These are phyloP conservation scores for Xerocomellus amylosporus DNA, from an alignment of 768 basidiomycete genomes.

Conservation along the genomic window DNA sequence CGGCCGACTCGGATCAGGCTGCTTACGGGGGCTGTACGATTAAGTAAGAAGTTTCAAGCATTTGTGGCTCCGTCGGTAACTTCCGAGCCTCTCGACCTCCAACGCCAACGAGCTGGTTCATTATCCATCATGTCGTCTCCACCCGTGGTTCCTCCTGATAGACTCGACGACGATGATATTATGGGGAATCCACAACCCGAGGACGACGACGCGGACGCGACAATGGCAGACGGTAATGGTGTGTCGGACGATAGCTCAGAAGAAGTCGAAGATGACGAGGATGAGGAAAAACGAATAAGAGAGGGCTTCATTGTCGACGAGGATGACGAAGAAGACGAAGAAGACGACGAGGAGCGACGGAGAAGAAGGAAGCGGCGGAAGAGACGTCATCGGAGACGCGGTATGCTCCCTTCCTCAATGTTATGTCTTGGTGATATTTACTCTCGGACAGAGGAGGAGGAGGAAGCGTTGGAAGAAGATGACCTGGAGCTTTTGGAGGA, in stretches of 20 bases:
- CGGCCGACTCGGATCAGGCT: too few species aligned
- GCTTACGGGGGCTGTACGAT: too few species aligned
- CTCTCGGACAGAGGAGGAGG: slow-evolving; percentile 42
- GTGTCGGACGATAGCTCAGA: slow-evolving; percentile 82
- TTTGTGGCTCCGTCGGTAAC: slow-evolving; percentile 30
- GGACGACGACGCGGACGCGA: slow-evolving; percentile 57
- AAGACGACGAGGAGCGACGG: slow-evolving; percentile 54
- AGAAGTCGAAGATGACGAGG: slow-evolving; percentile 88
- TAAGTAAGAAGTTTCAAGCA: neutral
- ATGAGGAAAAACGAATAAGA: slow-evolving; percentile 73
- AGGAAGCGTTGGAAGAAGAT: slow-evolving; percentile 78
- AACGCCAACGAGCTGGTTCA: slow-evolving; percentile 18
- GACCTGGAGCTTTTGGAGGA: slow-evolving; percentile 80
- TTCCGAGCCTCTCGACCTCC: slow-evolving; percentile 13
- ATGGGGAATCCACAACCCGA: slow-evolving; percentile 53
- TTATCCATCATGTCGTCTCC: slow-evolving; percentile 55
- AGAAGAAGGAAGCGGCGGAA: slow-evolving; percentile 65
- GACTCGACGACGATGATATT: slow-evolving; percentile 50
- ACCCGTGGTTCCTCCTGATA: slow-evolving; percentile 35
- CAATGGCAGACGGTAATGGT: slow-evolving; percentile 42
- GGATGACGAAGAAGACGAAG: slow-evolving; percentile 84
- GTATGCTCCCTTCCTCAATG: slow-evolving; percentile 32
- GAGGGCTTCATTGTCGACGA: slow-evolving; percentile 95
- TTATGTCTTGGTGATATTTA: slow-evolving; percentile 9
- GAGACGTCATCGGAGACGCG: slow-evolving; percentile 56